A percentile compares a stretch with the other conserved stretches of the same genome.
Evolutionary conservation across 495 filamentous ascomycete species (phyloP).

Genomic region (Xylaria castorea): DNA sequence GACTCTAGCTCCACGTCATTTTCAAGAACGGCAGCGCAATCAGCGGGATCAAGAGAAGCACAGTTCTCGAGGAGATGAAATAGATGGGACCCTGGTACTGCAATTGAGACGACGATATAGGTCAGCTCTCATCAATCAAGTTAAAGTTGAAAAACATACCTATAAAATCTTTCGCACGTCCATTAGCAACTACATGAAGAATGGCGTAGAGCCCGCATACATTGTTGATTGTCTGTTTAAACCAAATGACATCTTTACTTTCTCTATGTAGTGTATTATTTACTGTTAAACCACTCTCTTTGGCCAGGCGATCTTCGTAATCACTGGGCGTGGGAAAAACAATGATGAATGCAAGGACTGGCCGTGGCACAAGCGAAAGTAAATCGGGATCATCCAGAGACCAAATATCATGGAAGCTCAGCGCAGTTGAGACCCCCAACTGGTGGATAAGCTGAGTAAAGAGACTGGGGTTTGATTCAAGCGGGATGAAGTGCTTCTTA

Average conservation of each 20-base stretch:
- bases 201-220: conserved; percentile 80
- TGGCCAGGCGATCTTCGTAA: conserved; percentile 60
- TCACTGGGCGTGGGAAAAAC: conserved; percentile 67
- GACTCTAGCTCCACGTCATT: conserved; percentile 67
- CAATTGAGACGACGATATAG: not conserved
- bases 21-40: conserved; percentile 70
- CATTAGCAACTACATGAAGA: conserved; percentile 72
- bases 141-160: conserved; percentile 35
- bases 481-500: conserved; percentile 42
- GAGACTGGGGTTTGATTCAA: conserved; percentile 50
- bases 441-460: conserved; percentile 58
- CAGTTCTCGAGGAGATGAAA: conserved; percentile 42
- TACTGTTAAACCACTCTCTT: conserved; percentile 53
- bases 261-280: conserved; percentile 46
- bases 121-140: not conserved
- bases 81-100: conserved; percentile 44
- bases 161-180: conserved; percentile 46
- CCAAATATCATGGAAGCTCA: conserved; percentile 76
- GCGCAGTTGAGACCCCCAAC: conserved; percentile 64
- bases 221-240: conserved; percentile 81
- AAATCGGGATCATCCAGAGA: conserved; percentile 72
- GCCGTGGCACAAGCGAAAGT: conserved; percentile 71
- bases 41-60: conserved; percentile 51
- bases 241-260: conserved; percentile 65
- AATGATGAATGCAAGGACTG: conserved; percentile 71